Base-by-base conservation (phyloP, 176 grass and related monocot species). In the Phragmites australis region DNA sequence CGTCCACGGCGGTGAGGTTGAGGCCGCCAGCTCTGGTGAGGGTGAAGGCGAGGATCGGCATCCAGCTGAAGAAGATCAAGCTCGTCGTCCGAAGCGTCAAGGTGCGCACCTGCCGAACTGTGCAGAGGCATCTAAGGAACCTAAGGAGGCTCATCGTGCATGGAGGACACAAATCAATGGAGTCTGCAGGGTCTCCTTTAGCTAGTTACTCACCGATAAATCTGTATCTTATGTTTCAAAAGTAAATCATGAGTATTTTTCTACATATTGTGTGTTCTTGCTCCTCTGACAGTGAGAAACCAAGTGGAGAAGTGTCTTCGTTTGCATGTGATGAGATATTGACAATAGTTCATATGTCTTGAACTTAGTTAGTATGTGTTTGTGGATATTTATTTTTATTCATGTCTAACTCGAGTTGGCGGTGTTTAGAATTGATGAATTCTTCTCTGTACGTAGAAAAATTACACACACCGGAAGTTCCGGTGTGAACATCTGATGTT, bases 21-120 rank as follows among this genome's bases (percentile, higher is more conserved):
- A 60, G 73, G 69, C 74, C 76, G 40, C n/a, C 75, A 62, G 44
- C 29, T 45, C 55, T 50, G 49, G 31, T 74, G 59, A 43, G 63
- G 41, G 46, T 76, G 13, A 44, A 50, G 68, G 15, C 68, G 14
- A 88, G 86, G 60, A 70, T 88, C 30, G 85, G 85, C 37, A 46
- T 86, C 7, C 82, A 86, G 52, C 65, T 97, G 9, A 91, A 85
- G 82, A 85, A 74, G 76, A 37, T 93, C 45, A 79, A 77, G 66
- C 51, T 94, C 44, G 51, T 73, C 37, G 77, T 69, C 18, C 26
- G 87, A 9, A 65, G 44, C 50, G 57, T 89, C 85, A 71, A 81
- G 72, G 43, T 77, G 50, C 82, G 80, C 23, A 44, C 89, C 21
- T 86, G 66, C 71, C 80, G 73, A 29, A 46, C 68, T 19, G 44